phyloP scores from a whole-genome alignment of 306 rosid genomes.

The Rosa chinensis region DNA sequence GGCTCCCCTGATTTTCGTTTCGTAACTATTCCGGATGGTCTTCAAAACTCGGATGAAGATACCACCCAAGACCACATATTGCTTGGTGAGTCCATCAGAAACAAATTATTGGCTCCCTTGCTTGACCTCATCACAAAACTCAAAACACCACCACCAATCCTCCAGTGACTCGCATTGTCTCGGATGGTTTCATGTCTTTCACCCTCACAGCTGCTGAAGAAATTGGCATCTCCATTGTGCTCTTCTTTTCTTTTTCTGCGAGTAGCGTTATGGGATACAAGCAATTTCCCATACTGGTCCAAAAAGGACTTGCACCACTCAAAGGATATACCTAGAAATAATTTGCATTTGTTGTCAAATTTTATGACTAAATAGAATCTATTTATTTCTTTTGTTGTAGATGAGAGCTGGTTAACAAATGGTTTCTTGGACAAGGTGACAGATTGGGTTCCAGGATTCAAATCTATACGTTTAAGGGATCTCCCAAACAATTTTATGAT shows the following conservation, averaged over 20 bases:
- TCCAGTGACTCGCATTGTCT: background rate
- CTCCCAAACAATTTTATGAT: background rate
- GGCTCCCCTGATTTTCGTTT: background rate
- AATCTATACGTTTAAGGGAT: background rate
- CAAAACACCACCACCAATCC: conserved; percentile 1
- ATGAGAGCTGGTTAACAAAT: background rate
- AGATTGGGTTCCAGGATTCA: conserved; percentile 10
- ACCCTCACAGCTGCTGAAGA: background rate
- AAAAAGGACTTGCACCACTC: background rate
- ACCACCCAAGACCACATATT: background rate
- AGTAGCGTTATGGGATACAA: background rate
- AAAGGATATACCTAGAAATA: conserved; percentile 7
- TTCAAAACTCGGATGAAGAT: background rate
- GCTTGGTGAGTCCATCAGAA: conserved; percentile 5
- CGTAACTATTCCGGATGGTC: conserved; percentile 13
- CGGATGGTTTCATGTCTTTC: conserved; percentile 4
- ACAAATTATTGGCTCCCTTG: background rate
- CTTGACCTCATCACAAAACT: background rate
- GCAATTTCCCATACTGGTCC: conserved; percentile 2
- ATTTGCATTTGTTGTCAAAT: too few relatives aligned
- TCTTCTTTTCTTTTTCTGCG: conserved; percentile 14
- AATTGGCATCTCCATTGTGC: background rate
- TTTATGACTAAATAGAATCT: too few relatives aligned
- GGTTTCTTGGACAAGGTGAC: background rate
- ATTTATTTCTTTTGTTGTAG: background rate